Percentiles rank a stretch among this genome's conserved stretches.
phyloP scores from a whole-genome alignment of 495 filamentous ascomycete genomes.

The Massariosphaeria phaeospora region DNA sequence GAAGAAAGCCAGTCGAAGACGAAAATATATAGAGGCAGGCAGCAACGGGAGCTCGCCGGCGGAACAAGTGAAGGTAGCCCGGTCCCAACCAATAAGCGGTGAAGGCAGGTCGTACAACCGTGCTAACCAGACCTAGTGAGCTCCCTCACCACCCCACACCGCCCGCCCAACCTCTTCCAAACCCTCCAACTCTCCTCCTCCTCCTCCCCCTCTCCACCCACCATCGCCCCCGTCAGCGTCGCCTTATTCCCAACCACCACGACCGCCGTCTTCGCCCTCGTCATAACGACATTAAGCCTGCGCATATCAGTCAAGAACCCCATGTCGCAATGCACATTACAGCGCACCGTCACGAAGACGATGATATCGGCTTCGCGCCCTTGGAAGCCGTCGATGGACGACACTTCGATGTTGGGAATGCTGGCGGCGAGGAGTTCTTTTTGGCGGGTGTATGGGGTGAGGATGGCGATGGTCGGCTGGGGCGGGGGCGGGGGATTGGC shows the following conservation, averaged over 20 bases:
- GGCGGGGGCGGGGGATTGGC: constrained; percentile 18
- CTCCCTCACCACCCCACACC: constrained; percentile 22
- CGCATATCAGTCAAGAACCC: constrained; percentile 51
- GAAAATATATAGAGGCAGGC: too few relatives aligned
- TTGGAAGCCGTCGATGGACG: constrained; percentile 50
- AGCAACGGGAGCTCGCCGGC: too few relatives aligned
- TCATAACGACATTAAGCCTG: constrained; percentile 50
- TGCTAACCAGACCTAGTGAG: too few relatives aligned
- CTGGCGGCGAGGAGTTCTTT: constrained; percentile 38
- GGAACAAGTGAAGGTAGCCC: too few relatives aligned
- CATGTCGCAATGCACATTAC: constrained; percentile 45
- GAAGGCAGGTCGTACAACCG: too few relatives aligned
- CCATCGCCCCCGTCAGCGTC: constrained; percentile 39
- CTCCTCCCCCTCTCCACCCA: constrained; percentile 14
- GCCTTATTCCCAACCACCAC: constrained; percentile 46
- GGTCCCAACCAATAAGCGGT: too few relatives aligned
- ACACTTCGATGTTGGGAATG: constrained; percentile 39
- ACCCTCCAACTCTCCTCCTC: constrained; percentile 24
- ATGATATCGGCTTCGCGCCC: constrained; percentile 51
- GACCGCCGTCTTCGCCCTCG: constrained; percentile 44
- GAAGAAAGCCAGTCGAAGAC: too few relatives aligned
- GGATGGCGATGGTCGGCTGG: too few relatives aligned
- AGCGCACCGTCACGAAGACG: constrained; percentile 48
- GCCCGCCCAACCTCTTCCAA: constrained; percentile 16
- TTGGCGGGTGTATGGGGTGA: constrained; percentile 48